These are phyloP conservation scores for Penicillium digitatum DNA, from an alignment of 2,329 filamentous ascomycete species.

Conservation along the genomic window DNA sequence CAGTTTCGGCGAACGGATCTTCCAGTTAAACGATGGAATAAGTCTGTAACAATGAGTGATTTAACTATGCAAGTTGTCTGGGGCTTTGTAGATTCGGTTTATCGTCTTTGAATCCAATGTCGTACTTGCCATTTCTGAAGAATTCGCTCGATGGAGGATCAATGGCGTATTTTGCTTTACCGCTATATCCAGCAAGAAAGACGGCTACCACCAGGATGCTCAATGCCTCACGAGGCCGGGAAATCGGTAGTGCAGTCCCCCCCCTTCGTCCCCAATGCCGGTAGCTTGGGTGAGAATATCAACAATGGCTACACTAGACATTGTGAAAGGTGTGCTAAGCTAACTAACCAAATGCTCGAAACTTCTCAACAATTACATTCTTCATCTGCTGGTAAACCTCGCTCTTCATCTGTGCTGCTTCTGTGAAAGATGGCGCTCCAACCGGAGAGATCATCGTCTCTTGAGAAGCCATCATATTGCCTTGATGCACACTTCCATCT, in stretches of 20 bases:
- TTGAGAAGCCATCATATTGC: constrained; percentile 52
- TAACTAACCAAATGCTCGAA: constrained; percentile 25
- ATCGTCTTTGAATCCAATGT: constrained; percentile 40
- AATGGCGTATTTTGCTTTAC: constrained; percentile 40
- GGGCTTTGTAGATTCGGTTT: constrained; percentile 20
- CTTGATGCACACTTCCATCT: constrained; percentile 48
- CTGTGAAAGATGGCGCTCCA: constrained; percentile 3
- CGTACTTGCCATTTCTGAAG: constrained; percentile 32
- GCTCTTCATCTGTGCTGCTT: constrained; percentile 28
- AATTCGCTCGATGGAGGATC: constrained; percentile 44
- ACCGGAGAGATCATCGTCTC: constrained; percentile 16
- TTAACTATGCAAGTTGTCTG: constrained; percentile 30
- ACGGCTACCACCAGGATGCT: constrained; percentile 33
- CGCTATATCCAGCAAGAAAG: constrained; percentile 26
- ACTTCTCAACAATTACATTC: constrained; percentile 31
- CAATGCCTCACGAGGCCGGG: constrained; percentile 33
- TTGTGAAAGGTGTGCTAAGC: constrained; percentile 11
- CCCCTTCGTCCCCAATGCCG: constrained; percentile 38
- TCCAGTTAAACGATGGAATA: constrained; percentile 42
- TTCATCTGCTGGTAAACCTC: constrained; percentile 34
- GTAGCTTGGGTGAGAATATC: constrained; percentile 11
- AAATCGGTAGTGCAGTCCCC: constrained; percentile 38
- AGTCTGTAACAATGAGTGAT: constrained; percentile 30
- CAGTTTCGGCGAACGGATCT: constrained; percentile 43
- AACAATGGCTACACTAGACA: neutral